These are phyloP conservation scores for Dillenia suffruticosa DNA, from an alignment of 164 flowering plant species.

Conservation along the genomic window DNA sequence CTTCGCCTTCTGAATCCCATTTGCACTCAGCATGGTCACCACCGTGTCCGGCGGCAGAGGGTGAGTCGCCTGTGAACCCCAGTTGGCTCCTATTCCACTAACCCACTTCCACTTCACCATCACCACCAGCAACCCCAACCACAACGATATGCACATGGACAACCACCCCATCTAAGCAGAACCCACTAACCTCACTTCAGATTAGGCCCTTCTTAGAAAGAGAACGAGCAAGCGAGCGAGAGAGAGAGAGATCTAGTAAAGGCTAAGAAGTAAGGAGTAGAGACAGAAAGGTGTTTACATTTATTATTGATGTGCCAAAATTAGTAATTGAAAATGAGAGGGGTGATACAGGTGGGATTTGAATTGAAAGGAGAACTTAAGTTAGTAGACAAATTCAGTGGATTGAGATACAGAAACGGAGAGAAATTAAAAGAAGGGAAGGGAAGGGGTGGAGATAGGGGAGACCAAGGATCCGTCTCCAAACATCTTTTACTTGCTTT, in stretches of 20 bases:
- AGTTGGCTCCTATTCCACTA: slow-evolving; percentile 76
- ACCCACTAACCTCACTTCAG: no score
- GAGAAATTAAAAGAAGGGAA: background rate
- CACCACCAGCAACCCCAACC: slow-evolving; percentile 12
- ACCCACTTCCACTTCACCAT: slow-evolving; percentile 12
- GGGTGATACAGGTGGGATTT: no score
- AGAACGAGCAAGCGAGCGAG: no score
- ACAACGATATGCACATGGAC: background rate
- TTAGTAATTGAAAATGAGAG: no score
- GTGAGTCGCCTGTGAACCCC: slow-evolving; percentile 86
- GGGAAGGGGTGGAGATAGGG: background rate
- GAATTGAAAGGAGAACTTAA: no score
- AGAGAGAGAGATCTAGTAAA: no score
- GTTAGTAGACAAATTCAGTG: background rate
- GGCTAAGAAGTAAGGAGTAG: no score
- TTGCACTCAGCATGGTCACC: slow-evolving; percentile 61
- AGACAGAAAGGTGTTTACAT: no score
- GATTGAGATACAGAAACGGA: background rate
- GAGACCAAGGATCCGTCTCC: slow-evolving; percentile 1
- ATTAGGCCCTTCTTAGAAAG: no score
- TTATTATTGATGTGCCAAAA: no score
- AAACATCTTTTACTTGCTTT: no score
- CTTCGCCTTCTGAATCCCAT: slow-evolving; percentile 82
- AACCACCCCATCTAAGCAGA: slow-evolving; percentile 16
- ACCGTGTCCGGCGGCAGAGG: slow-evolving; percentile 55